Evolutionary conservation across 2,329 filamentous ascomycete species (phyloP).

Genomic region (Cladophialophora chaetospira): DNA sequence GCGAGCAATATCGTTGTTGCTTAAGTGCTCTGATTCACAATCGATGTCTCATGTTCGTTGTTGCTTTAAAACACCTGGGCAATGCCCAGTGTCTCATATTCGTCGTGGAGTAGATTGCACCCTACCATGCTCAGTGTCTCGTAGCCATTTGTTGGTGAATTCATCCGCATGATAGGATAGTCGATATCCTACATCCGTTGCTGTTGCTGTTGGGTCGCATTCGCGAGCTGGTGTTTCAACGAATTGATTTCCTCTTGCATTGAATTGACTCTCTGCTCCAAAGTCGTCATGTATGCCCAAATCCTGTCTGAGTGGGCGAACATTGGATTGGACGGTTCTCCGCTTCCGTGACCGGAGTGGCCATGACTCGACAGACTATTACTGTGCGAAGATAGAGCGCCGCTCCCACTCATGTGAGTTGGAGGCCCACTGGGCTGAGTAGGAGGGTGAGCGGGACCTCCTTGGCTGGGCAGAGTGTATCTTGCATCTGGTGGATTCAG

Average conservation of each 20-base stretch:
- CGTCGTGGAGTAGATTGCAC: neutral
- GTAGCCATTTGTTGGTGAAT: neutral
- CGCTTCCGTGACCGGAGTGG: slow-evolving; percentile 35
- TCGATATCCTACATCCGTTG: slow-evolving; percentile 14
- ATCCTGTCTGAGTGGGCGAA: slow-evolving; percentile 42
- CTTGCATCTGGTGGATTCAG: slow-evolving; percentile 47
- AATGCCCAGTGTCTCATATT: neutral
- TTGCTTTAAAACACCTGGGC: neutral
- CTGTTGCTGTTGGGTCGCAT: slow-evolving; percentile 25
- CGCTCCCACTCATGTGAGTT: slow-evolving; percentile 39
- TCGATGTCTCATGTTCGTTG: neutral
- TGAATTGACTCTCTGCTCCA: slow-evolving; percentile 45
- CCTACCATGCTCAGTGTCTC: neutral
- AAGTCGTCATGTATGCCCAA: slow-evolving; percentile 47
- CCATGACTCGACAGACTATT: slow-evolving; percentile 39
- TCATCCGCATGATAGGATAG: neutral
- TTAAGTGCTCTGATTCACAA: slow-evolving; percentile 1
- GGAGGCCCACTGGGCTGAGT: slow-evolving; percentile 37
- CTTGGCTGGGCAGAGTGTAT: slow-evolving; percentile 45
- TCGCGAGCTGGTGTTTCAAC: slow-evolving; percentile 44
- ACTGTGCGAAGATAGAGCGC: slow-evolving; percentile 33
- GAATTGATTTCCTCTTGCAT: slow-evolving; percentile 46
- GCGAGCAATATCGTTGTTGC: slow-evolving; percentile 16
- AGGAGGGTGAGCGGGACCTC: slow-evolving; percentile 38
- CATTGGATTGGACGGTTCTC: slow-evolving; percentile 32